Evolutionary conservation across 331 rosid genomes (phyloP).

Genomic region (Rosa hybrid): DNA sequence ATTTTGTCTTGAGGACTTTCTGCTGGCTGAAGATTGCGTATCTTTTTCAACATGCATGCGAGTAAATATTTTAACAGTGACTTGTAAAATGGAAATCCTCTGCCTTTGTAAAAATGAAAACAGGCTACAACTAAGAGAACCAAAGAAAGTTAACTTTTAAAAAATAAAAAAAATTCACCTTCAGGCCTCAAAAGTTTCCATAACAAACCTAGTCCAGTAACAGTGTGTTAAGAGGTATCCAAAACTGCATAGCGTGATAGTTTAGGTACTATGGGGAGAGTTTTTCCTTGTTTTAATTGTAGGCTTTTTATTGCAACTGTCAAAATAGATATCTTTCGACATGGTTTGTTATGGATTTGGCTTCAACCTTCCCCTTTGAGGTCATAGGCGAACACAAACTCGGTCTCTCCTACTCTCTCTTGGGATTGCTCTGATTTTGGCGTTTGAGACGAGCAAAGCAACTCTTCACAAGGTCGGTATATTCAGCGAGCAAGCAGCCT

Average conservation of each 20-base stretch:
- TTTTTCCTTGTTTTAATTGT: neutral
- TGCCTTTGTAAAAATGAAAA: no score
- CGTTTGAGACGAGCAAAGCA: slow-evolving; percentile 74
- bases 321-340: slow-evolving; percentile 63
- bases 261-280: neutral
- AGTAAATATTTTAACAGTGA: no score
- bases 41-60: no score
- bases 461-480: slow-evolving; percentile 72
- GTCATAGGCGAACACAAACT: slow-evolving; percentile 51
- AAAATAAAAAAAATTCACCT: neutral
- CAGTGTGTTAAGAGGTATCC: neutral
- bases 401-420: slow-evolving; percentile 50
- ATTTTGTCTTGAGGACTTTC: no score
- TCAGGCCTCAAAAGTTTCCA: neutral
- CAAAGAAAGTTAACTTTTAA: neutral
- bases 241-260: neutral
- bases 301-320: neutral
- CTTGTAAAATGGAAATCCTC: no score
- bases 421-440: slow-evolving; percentile 89
- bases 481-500: neutral
- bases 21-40: no score
- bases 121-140: neutral
- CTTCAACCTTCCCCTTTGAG: slow-evolving; percentile 84
- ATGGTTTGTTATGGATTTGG: slow-evolving; percentile 92
- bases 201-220: neutral